Evolutionary conservation across 441 rosid species (phyloP).

Genomic region (Mallotus repandus): DNA sequence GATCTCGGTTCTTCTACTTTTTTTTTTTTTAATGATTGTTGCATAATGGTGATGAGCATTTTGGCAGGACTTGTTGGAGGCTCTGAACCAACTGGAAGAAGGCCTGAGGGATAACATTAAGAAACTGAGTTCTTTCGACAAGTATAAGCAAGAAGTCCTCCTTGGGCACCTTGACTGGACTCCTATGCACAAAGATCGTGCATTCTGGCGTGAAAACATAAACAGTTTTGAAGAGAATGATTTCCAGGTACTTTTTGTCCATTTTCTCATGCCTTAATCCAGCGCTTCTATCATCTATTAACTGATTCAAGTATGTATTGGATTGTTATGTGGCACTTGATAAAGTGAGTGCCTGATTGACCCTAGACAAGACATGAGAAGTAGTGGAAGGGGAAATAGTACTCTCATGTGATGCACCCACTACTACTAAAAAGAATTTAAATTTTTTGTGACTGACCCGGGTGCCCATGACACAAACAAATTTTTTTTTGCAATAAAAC

Average conservation of each 20-base stretch:
- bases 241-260: conserved; percentile 66
- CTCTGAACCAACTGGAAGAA: conserved; percentile 82
- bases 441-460: background rate
- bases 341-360: background rate
- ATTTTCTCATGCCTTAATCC: background rate
- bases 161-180: conserved; percentile 99
- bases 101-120: conserved; percentile 79
- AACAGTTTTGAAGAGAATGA: conserved; percentile 87
- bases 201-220: conserved; percentile 95
- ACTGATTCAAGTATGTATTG: background rate
- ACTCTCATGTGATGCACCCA: background rate
- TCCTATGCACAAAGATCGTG: conserved; percentile 93
- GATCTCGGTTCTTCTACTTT: background rate
- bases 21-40: background rate
- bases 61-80: conserved; percentile 82
- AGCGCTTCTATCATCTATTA: background rate
- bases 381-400: background rate
- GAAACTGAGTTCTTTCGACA: conserved; percentile 92
- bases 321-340: background rate
- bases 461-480: background rate
- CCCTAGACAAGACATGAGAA: background rate
- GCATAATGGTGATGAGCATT: conserved; percentile 11
- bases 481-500: background rate
- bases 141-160: conserved; percentile 97
- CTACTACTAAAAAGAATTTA: background rate